Base-by-base conservation (phyloP, 768 basidiomycete genomes). In the Myochromella boudieri region DNA sequence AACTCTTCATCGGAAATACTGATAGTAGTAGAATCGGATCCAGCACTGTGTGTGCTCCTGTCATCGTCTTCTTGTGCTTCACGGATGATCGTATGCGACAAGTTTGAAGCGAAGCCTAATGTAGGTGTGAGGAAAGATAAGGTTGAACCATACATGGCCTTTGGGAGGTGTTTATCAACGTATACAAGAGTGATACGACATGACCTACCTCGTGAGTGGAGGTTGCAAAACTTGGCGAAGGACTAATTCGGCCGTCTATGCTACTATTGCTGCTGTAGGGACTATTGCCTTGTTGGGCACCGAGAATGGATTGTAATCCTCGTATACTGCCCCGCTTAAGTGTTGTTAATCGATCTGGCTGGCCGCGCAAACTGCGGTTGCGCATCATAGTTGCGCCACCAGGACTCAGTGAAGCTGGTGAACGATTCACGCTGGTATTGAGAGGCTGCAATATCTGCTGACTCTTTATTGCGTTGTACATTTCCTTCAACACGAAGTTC, bases 1-100 rank as follows among this genome's bases (percentile, higher is more conserved):
- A 99, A 76, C 67, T 97, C 93, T 65, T 98, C 97, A 57, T 98
- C 95, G 6, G 88, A 84, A 49, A 97, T 91, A 42, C 91, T 92
- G 56, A 90, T 85, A 26, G 77, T 82, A 1, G 86, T 88, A 21
- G 86, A 85, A 22, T 62, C 68, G 4, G 89, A 82, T 29, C 74
- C 78, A 15, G 76, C 75, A 61, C 86, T 91, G 27, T 74, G 71
- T 17, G 80, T 59, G 53, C 89, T 91, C 42, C 80, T 80, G 44
- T 80, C 78, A 56, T 95, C 91, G 55, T 92, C 91, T 65, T 97
- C 95, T 49, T 92, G 92, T 0, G 90, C 76, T 68, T 98, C 97
- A 18, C 87, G 84, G 59, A 99, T 99, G 62, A 98, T 98, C 3
- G 94, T 93, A 61, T 97, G 89, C 2, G 93, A 91, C 25, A 99